Evolutionary conservation across 306 rosid genomes (phyloP).

Genomic region (Cyamopsis tetragonoloba): DNA sequence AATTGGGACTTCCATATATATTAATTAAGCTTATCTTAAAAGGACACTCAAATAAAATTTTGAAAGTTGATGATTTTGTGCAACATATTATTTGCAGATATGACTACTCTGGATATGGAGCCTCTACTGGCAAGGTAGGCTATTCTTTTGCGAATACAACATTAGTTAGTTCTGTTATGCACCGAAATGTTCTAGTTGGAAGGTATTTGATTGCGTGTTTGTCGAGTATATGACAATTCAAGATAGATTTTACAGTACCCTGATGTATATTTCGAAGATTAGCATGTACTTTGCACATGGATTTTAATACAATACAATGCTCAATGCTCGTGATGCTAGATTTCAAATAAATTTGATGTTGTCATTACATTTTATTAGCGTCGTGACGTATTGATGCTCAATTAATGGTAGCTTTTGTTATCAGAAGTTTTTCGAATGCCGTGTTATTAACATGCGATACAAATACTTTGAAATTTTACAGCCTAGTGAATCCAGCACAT

Average conservation of each 20-base stretch:
- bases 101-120: slow-evolving; percentile 98
- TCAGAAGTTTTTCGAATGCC: neutral
- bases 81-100: slow-evolving; percentile 62
- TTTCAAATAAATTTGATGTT: slow-evolving; percentile 11
- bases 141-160: slow-evolving; percentile 20
- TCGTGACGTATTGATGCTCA: too few species aligned
- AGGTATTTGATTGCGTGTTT: neutral
- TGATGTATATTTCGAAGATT: neutral
- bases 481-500: slow-evolving; percentile 96
- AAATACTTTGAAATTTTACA: slow-evolving; percentile 32
- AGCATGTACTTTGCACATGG: neutral
- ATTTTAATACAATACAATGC: neutral
- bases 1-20: slow-evolving; percentile 1
- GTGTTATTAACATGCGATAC: neutral
- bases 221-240: too few species aligned
- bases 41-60: too few species aligned
- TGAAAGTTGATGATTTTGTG: slow-evolving; percentile 20
- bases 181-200: neutral
- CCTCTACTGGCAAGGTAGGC: slow-evolving; percentile 93
- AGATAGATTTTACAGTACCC: neutral
- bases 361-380: neutral
- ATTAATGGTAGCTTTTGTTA: neutral
- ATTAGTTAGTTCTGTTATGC: neutral
- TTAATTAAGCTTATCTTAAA: neutral
- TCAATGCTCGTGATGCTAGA: neutral